A percentile compares a stretch with the other conserved stretches of the same genome.
phyloP scores from a whole-genome alignment of 768 basidiomycete genomes.

The Lactarius tabidus region DNA sequence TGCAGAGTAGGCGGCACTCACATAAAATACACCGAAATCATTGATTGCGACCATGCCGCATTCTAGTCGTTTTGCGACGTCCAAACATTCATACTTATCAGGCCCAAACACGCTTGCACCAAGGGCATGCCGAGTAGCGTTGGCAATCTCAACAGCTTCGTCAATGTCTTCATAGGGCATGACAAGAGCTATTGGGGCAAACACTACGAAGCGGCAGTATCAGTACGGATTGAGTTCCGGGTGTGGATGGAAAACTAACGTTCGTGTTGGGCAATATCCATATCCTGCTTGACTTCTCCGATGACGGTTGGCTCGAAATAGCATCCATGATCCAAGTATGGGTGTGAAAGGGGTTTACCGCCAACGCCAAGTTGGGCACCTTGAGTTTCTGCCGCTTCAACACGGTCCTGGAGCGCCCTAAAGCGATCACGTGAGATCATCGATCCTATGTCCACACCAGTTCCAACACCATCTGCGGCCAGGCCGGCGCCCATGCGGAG shows the following conservation, averaged over 20 bases:
- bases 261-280: conserved; percentile 79
- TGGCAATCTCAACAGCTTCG: conserved; percentile 85
- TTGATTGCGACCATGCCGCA: conserved; percentile 98
- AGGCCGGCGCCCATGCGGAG: conserved; percentile 79
- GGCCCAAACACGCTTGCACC: conserved; percentile 95
- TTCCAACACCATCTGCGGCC: conserved; percentile 64
- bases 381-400: conserved; percentile 58
- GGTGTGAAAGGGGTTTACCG: conserved; percentile 62
- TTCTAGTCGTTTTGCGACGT: conserved; percentile 76
- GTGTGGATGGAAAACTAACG: conserved; percentile 44
- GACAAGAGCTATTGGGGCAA: conserved; percentile 87
- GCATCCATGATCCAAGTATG: conserved; percentile 63
- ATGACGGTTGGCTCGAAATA: conserved; percentile 90
- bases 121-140: conserved; percentile 82
- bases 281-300: conserved; percentile 64
- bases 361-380: conserved; percentile 64
- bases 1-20: conserved; percentile 37
- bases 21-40: conserved; percentile 88
- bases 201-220: conserved; percentile 49
- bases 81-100: conserved; percentile 68
- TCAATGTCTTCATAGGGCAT: conserved; percentile 81
- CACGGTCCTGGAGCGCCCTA: conserved; percentile 58
- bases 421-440: conserved; percentile 42
- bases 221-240: conserved; percentile 2
- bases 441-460: conserved; percentile 76